Base-by-base conservation (phyloP, 495 filamentous ascomycete species). In the Tuber umbilicatum region DNA sequence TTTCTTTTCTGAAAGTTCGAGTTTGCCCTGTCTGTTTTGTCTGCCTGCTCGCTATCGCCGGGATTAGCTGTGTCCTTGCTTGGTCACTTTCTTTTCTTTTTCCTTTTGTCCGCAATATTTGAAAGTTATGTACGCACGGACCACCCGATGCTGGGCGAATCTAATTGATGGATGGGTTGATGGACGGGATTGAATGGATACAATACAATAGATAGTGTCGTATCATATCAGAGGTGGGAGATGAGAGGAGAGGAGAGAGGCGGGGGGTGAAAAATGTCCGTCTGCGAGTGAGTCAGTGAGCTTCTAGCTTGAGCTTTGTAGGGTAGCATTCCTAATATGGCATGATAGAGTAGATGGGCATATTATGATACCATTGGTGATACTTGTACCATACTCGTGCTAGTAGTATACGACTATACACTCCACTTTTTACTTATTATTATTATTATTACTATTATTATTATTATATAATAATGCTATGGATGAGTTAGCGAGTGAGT, bases 351-450 rank as follows among this genome's bases (percentile, higher is more conserved):
- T 35, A 14, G 31, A 64, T 4, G n/a, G 55, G 12, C 27, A n/a
- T 64, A 64, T 35, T 35, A 17, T 64, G 55, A 35, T 64, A 17
- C 27, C 12, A 55, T 35, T 64, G 14, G 27, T 64, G 27, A 31
- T 16, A 3, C 14, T 31, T 27, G 50, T 60, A 14, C 9, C 50
- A 60, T 60, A 60, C 12, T 27, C n/a, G 50, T 14, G n/a, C 50
- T n/a, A n/a, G 50, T 31, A 3, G 7, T 60, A 60, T 27, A 31
- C n/a, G 31, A 60, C 10, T 72, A 47, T 41, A 69, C 55, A 39
- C 17, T 47, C 68, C 73, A 68, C 42, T 70, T 78, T 78, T 79
- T 35, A 67, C 38, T 41, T 70, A 72, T 70, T 78, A 73, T 74
- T 60, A 74, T 55, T 74, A 78, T 78, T 55, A 41, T 55, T 40